Base-by-base conservation (phyloP, 2,329 filamentous ascomycete species). In the Thielaviopsis ethacetica region DNA sequence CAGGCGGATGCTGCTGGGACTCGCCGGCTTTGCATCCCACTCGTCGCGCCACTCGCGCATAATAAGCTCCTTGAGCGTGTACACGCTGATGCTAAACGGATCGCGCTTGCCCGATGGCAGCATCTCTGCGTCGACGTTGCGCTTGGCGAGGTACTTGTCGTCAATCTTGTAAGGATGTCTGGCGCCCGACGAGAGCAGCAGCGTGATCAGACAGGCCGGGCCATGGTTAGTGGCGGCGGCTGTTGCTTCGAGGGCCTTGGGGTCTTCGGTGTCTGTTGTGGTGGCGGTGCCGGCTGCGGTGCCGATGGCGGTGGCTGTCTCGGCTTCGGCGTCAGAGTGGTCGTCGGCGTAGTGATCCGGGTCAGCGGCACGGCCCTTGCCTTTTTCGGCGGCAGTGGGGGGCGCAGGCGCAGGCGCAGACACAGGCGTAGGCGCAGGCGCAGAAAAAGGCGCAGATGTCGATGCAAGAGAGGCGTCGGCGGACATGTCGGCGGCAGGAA, bases 41-140 rank as follows among this genome's bases (percentile, higher is more conserved):
- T 96, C 88, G 65, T 84, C 84, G 65, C 89, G 79, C 91, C 91
- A 97, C 70, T 96, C 91, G 66, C 88, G 80, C 74, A 93, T 80
- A 68, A 97, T 95, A 67, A 96, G 75, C 73, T 96, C 90, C 72
- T 96, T 96, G 64, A 97, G 74, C 2, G 88, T 95, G 69, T 96
- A 95, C 56, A 95, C 85, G 64, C 88, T 95, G 72, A 97, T 89
- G 68, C 85, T 87, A 68, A 89, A 91, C 0, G 90, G 90, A 67
- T 96, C 89, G 63, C 80, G 77, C 62, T 72, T 76, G 34, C 82
- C 83, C 26, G 71, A 68, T 61, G 79, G 76, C 10, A 76, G 80
- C 63, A 80, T 72, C 34, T 84, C 84, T 21, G 88, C 85, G 1
- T 79, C 80, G 58, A 95, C 87, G 65, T 85, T 87, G 61, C 89